phyloP scores from a whole-genome alignment of 106 monocot genomes.

The Triglochin maritima region DNA sequence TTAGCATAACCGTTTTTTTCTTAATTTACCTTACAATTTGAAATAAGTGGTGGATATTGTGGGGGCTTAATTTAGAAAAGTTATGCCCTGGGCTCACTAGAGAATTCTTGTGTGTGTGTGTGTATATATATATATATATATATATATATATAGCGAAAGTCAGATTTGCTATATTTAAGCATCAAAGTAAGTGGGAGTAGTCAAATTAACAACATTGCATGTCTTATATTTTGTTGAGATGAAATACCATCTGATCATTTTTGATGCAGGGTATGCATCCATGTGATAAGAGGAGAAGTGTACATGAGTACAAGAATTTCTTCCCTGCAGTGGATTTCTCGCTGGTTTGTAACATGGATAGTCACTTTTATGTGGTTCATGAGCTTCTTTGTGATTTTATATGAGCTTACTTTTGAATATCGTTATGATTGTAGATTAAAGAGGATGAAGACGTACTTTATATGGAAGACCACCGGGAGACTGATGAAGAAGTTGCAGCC shows the following conservation, averaged over 20 bases:
- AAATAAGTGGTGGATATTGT: too few species aligned
- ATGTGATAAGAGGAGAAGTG: constrained; percentile 85
- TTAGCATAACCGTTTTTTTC: too few species aligned
- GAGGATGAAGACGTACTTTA: constrained; percentile 80
- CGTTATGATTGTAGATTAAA: constrained; percentile 51
- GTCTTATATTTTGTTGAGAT: background rate
- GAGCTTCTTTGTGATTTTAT: background rate
- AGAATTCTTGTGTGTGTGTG: too few species aligned
- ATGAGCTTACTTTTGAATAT: background rate
- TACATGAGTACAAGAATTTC: constrained; percentile 52
- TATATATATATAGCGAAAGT: too few species aligned
- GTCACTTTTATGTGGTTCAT: background rate
- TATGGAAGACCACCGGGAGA: constrained; percentile 58
- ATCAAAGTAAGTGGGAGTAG: too few species aligned
- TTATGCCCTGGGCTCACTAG: too few species aligned
- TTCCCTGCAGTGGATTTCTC: constrained; percentile 98
- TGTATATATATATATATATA: too few species aligned
- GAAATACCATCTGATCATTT: background rate
- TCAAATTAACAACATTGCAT: background rate
- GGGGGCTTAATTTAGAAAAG: too few species aligned
- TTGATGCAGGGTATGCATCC: constrained; percentile 24
- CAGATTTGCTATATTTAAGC: too few species aligned
- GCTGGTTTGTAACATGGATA: constrained; percentile 32
- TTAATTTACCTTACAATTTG: too few species aligned
- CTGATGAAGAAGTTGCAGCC: constrained; percentile 49